Percentiles rank a stretch among this genome's conserved stretches.
These are phyloP conservation scores for Geranomyces michiganensis DNA, from an alignment of 192 early-diverging fungal species.

Conservation along the genomic window DNA sequence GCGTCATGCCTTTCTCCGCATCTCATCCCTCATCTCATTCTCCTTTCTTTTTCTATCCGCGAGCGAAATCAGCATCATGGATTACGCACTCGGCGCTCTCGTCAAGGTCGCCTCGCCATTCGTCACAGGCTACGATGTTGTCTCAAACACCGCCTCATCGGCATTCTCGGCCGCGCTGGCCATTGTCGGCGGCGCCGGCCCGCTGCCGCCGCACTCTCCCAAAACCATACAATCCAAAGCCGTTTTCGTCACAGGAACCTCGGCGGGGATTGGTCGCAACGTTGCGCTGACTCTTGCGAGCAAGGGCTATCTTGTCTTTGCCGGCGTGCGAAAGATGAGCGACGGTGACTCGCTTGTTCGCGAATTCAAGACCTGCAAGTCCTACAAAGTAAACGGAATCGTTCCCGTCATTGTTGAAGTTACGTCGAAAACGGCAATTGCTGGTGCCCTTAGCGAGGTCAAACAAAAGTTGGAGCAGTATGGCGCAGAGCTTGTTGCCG, in stretches of 20 bases:
- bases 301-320: slow-evolving; percentile 48
- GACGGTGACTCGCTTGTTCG: slow-evolving; percentile 36
- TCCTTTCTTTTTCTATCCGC: too few relatives aligned
- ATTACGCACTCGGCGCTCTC: neutral
- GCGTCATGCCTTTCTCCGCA: too few relatives aligned
- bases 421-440: slow-evolving; percentile 30
- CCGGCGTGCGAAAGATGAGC: slow-evolving; percentile 38
- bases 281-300: slow-evolving; percentile 23
- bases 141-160: slow-evolving; percentile 14
- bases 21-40: too few relatives aligned
- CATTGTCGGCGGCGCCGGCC: slow-evolving; percentile 21
- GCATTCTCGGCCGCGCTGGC: slow-evolving; percentile 10
- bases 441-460: slow-evolving; percentile 17
- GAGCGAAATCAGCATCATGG: neutral
- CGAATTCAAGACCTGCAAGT: slow-evolving; percentile 3
- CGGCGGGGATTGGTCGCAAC: slow-evolving; percentile 10
- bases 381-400: slow-evolving; percentile 3
- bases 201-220: slow-evolving; percentile 2
- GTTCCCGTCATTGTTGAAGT: slow-evolving; percentile 50
- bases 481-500: slow-evolving; percentile 38
- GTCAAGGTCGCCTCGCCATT: slow-evolving; percentile 15
- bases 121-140: slow-evolving; percentile 1
- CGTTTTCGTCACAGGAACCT: slow-evolving; percentile 28
- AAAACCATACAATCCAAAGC: neutral
- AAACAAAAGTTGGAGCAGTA: neutral